phyloP scores from a whole-genome alignment of 164 flowering plant species.

The Vitis vinifera region ASM3070453v1 NC_081813.1:3635501-3636000 shows the following conservation, averaged over 20 bases:
- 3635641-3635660: constrained; percentile 81
- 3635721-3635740: neutral
- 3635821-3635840: too few relatives aligned
- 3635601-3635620: constrained; percentile 96
- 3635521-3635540: too few relatives aligned
- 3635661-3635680: constrained; percentile 59
- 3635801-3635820: too few relatives aligned
- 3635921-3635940: constrained; percentile 99
- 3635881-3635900: constrained; percentile 19
- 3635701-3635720: too few relatives aligned
- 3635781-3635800: too few relatives aligned
- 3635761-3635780: too few relatives aligned
- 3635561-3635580: constrained; percentile 87
- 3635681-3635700: too few relatives aligned
- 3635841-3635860: too few relatives aligned
- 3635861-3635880: neutral
- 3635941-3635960: constrained; percentile 96
- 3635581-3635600: constrained; percentile 96
- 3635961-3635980: constrained; percentile 96
- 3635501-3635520: neutral
- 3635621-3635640: constrained; percentile 86
- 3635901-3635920: constrained; percentile 98
- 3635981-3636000: constrained; percentile 90
- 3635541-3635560: neutral
- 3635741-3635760: too few relatives aligned